phyloP scores from a whole-genome alignment of 441 rosid genomes.

The Francoa sonchifolia region DNA sequence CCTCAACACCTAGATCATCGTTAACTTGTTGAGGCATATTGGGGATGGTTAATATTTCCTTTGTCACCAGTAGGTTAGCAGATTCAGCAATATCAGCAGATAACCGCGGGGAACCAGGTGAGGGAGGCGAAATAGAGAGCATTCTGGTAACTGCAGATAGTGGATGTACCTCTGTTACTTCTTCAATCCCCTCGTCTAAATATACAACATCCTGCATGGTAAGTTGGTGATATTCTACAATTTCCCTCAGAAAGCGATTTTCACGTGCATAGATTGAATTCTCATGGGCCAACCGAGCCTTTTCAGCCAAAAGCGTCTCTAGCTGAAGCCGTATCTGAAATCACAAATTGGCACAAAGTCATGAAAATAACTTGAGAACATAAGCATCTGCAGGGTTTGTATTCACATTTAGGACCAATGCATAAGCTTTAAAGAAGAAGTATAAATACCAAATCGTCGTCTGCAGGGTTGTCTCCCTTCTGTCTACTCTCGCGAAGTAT shows the following conservation, averaged over 20 bases:
- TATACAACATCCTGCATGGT: conserved; percentile 87
- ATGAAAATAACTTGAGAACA: too few relatives aligned
- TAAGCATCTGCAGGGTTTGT: too few relatives aligned
- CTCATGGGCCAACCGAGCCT: conserved; percentile 81
- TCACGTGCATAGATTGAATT: conserved; percentile 67
- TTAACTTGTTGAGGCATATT: neutral
- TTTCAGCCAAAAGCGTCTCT: conserved; percentile 83
- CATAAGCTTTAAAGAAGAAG: neutral
- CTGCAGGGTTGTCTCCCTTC: conserved; percentile 65
- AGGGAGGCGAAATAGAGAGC: conserved; percentile 35
- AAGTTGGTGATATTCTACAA: conserved; percentile 85
- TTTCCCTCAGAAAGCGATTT: conserved; percentile 77
- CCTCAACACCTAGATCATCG: too few relatives aligned
- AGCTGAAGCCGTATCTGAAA: conserved; percentile 80
- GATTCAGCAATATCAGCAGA: conserved; percentile 23
- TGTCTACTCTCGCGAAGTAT: conserved; percentile 71
- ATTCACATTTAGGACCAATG: too few relatives aligned
- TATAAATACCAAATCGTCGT: conserved; percentile 67
- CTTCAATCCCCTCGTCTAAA: conserved; percentile 65
- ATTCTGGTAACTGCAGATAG: conserved; percentile 19
- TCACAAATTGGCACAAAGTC: too few relatives aligned
- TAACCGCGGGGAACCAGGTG: conserved; percentile 42
- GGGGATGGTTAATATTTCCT: conserved; percentile 21
- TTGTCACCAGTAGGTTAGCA: conserved; percentile 13
- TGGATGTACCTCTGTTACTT: conserved; percentile 67